These are phyloP conservation scores for Caloboletus inedulis DNA, from an alignment of 1,284 basidiomycete species.

Conservation along the genomic window DNA sequence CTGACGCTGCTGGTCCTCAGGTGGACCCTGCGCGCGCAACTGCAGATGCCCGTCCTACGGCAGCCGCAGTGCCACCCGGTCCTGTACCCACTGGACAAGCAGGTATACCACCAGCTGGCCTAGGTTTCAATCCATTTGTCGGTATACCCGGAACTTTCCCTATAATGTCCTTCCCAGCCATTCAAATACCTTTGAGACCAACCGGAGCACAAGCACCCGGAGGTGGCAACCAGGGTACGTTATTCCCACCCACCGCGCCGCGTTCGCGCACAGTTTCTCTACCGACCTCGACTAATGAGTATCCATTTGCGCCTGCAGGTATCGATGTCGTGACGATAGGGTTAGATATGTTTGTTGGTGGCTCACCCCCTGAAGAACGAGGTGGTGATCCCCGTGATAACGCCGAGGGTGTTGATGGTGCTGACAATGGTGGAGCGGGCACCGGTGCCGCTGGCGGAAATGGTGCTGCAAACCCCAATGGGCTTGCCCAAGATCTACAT, in stretches of 20 bases:
- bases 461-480: slow-evolving; percentile 15
- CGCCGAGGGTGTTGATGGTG: slow-evolving; percentile 2
- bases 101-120: slow-evolving; percentile 10
- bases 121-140: slow-evolving; percentile 20
- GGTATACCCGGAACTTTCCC: slow-evolving; percentile 21
- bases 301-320: slow-evolving; percentile 9
- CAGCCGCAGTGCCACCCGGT: slow-evolving; percentile 4
- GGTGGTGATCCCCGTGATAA: slow-evolving; percentile 11
- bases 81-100: slow-evolving; percentile 9
- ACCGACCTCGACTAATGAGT: slow-evolving; percentile 22
- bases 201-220: slow-evolving; percentile 7
- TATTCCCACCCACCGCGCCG: neutral
- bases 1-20: slow-evolving; percentile 1
- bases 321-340: slow-evolving; percentile 30
- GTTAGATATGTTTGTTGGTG: slow-evolving; percentile 32
- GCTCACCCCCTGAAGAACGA: slow-evolving; percentile 9
- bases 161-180: slow-evolving; percentile 27
- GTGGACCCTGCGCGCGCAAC: slow-evolving; percentile 1
- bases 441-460: slow-evolving; percentile 16
- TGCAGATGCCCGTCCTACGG: neutral
- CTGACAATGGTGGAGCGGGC: slow-evolving; percentile 1
- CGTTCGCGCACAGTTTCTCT: slow-evolving; percentile 10
- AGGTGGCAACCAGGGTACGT: slow-evolving; percentile 23
- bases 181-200: slow-evolving; percentile 28
- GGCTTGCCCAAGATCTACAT: slow-evolving; percentile 25